These are phyloP conservation scores for Triadica sebifera DNA, from an alignment of 345 rosid species.

Conservation along the genomic window DNA sequence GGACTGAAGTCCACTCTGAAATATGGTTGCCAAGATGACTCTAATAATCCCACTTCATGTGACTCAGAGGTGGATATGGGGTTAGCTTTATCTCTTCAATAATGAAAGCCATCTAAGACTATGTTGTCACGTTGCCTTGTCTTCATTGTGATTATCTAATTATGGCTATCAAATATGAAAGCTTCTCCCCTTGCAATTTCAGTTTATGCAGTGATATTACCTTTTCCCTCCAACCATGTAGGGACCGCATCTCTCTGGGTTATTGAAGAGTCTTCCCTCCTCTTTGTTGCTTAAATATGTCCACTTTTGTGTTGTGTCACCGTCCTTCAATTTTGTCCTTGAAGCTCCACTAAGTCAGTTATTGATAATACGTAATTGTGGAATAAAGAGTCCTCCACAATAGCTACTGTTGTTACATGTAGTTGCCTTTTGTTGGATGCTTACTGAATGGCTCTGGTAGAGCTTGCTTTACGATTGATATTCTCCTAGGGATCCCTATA, in stretches of 20 bases:
- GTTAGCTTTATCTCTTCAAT: conserved; percentile 21
- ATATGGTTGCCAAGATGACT: conserved; percentile 15
- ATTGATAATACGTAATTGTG: not conserved
- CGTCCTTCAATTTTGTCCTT: conserved; percentile 16
- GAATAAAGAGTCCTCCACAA: conserved; percentile 6
- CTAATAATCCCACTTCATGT: conserved; percentile 19
- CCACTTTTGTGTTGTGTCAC: conserved; percentile 14
- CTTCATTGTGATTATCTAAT: conserved; percentile 19
- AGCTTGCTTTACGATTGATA: conserved; percentile 16
- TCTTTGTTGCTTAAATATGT: not conserved
- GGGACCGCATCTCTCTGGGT: not conserved
- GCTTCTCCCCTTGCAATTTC: conserved; percentile 1
- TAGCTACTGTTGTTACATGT: not conserved
- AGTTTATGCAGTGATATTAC: not conserved
- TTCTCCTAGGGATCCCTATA: not conserved
- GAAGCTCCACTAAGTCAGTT: conserved; percentile 20
- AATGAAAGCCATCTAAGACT: conserved; percentile 3
- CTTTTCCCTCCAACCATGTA: not conserved
- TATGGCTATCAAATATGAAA: conserved; percentile 16
- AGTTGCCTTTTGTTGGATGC: conserved; percentile 5
- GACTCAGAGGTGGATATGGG: conserved; percentile 19
- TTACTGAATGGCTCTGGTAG: conserved; percentile 10
- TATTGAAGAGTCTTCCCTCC: not conserved
- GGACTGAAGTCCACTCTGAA: conserved; percentile 1
- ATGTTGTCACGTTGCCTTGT: conserved; percentile 14